Evolutionary conservation across 352 stramenopile genomes (phyloP), one percentile per base, ranked within the genome.

Genomic region (Phytophthora palmivora): DNA sequence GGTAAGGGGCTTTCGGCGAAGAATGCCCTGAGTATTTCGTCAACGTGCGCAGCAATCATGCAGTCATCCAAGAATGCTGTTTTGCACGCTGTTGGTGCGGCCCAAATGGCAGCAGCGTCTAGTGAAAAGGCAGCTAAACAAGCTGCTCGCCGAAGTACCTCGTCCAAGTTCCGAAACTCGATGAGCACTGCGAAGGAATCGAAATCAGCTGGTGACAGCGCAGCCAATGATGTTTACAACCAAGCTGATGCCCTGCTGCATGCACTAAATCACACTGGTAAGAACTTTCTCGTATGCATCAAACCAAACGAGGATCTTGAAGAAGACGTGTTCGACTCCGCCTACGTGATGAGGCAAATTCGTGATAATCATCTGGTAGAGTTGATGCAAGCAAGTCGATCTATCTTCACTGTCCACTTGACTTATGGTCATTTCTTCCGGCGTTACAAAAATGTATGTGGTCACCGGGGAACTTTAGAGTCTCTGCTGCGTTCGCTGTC

Each of bases 251-350:
- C 82, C 4, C 46, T 95, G 12, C 66, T 93, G 12, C 78, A 88
- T 28, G 86, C 82, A 3, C 58, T 95, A 1, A 84, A 82, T 44
- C 76, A 88, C 49, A 93, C 85, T 0, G 86, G 84, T 1, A 90
- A 92, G 64, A 87, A 95, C 59, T 93, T 95, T 52, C 30, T 92
- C 28, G 81, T 93, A 11, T 95, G 86, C 21, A 50, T 95, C n/a
- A 95, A 95, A 43, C 84, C 86, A 12, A 90, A 81, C 34, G 71
- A 81, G 37, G 67, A 82, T 8, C 70, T 91, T 14, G 74, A 89
- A 69, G 70, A 89, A 67, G 73, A 70, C 0, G 53, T 73, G 14
- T 91, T 95, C 12, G 79, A 95, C 45, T 88, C 84, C 19, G 70
- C 74, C 1, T 89, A 84, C 26, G 80, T 95, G 22, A 74, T 91